phyloP scores from a whole-genome alignment of 129 eudicot genomes.

The Sambucus nigra region DNA sequence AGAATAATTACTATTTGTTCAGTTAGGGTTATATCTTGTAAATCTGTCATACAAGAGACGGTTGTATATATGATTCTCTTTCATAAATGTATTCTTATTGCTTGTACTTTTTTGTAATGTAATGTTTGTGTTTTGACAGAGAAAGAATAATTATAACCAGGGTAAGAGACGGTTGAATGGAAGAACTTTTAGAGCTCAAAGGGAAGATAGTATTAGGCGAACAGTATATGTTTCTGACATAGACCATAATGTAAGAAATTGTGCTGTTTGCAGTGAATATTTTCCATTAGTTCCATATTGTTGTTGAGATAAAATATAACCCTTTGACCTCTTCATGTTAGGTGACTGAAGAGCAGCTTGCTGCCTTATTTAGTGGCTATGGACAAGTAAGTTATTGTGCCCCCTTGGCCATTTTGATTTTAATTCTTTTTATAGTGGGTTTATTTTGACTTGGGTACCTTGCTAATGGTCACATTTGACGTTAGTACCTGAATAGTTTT shows the following conservation, averaged over 20 bases:
- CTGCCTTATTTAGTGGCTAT: slow-evolving; percentile 69
- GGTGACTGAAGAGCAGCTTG: slow-evolving; percentile 95
- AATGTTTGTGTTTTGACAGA: slow-evolving; percentile 30
- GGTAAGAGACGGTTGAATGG: slow-evolving; percentile 71
- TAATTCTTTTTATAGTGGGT: too few species aligned
- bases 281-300: not conserved
- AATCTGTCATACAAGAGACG: too few species aligned
- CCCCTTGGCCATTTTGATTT: slow-evolving; percentile 5
- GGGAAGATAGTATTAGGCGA: slow-evolving; percentile 92
- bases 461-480: too few species aligned
- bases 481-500: too few species aligned
- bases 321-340: slow-evolving; percentile 17
- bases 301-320: slow-evolving; percentile 2
- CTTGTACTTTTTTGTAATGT: not conserved
- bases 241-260: slow-evolving; percentile 66
- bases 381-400: slow-evolving; percentile 65
- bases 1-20: not conserved
- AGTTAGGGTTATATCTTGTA: too few species aligned
- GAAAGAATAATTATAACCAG: slow-evolving; percentile 53
- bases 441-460: too few species aligned
- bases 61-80: not conserved
- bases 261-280: not conserved
- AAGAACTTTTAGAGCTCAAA: slow-evolving; percentile 66
- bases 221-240: slow-evolving; percentile 84
- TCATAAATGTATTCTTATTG: not conserved